These are phyloP conservation scores for Rhazya stricta DNA, from an alignment of 257 asterid genomes.

Conservation along the genomic window DNA sequence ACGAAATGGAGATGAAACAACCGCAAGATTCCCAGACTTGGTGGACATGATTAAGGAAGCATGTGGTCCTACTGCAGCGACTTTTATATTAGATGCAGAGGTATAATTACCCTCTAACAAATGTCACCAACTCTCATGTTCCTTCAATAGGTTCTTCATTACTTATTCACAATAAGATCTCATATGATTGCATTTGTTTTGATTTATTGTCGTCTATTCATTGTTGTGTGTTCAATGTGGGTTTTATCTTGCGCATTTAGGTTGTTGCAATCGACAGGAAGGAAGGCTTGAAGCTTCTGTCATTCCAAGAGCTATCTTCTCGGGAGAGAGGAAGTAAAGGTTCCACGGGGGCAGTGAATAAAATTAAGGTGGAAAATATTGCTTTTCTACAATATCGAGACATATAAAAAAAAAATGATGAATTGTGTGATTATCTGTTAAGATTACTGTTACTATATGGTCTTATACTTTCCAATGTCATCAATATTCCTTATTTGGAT, in stretches of 20 bases:
- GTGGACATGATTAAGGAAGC: conserved; percentile 50
- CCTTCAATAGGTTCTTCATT: not conserved
- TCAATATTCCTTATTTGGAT: not conserved
- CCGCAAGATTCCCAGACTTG: conserved; percentile 77
- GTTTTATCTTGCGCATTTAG: conserved; percentile 35
- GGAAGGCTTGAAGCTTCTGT: conserved; percentile 65
- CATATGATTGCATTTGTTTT: not conserved
- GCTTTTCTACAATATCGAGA: not conserved
- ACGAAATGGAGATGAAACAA: conserved; percentile 87
- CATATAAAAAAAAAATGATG: not conserved
- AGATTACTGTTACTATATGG: not conserved
- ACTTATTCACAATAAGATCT: not conserved
- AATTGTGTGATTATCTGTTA: not conserved
- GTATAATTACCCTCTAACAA: conserved; percentile 24
- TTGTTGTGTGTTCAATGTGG: not conserved
- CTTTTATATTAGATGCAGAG: conserved; percentile 87
- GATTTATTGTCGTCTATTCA: not conserved
- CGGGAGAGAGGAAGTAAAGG: conserved; percentile 92
- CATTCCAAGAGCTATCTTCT: conserved; percentile 89
- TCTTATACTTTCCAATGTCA: not conserved
- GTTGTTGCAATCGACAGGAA: conserved; percentile 82
- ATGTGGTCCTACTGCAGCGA: conserved; percentile 36
- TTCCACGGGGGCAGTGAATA: conserved; percentile 55
- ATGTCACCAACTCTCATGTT: not conserved
- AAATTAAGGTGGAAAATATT: conserved; percentile 53